Evolutionary conservation across 345 rosid genomes (phyloP), one percentile per base, ranked within the genome.

Genomic region (Dipteronia sinensis): DNA sequence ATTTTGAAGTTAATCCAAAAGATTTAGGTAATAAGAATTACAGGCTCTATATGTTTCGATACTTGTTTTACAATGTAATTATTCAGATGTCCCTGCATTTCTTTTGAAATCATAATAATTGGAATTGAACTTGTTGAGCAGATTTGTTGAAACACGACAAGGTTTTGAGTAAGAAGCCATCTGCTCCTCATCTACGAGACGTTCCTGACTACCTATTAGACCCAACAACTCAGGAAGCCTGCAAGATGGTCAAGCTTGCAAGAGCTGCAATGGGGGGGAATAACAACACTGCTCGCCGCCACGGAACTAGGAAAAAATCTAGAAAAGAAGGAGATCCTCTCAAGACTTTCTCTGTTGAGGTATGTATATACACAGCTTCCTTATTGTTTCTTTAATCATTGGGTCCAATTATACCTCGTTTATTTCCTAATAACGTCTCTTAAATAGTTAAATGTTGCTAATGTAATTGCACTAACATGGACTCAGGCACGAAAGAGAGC

Each of bases 181-280:
- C 90, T 9, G 90, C 92, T 31, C 85, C 95, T 69, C 94, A 93
- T 83, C 85, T 93, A 12, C 88, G 85, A 8, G 86, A 89, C 55
- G 89, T 95, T 66, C 99, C 99, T 0, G 97, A 88, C 66, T 92
- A 95, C 86, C 85, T 95, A 25, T 68, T 90, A 71, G 98, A 95
- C 66, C 66, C 87, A 31, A 89, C 83, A 78, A 94, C 98, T 27
- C 88, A 89, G 79, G 93, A 93, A 80, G 98, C 98, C 59, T 87
- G 91, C 81, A 93, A 95, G 83, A 90, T 91, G 93, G 89, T 95
- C 2, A 91, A 85, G 86, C 89, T 92, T 75, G 83, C 95, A 10
- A 86, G 94, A 67, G 98, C 92, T 74, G 99, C 99, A 73, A 89
- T 95, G 97, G 97, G 97, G 95, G 97, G 97, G 1, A 82, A 75